Percentiles rank a stretch among this genome's conserved stretches.
Evolutionary conservation across 116 monocot species (phyloP).

Genomic region (Phalaenopsis hybrid): DNA sequence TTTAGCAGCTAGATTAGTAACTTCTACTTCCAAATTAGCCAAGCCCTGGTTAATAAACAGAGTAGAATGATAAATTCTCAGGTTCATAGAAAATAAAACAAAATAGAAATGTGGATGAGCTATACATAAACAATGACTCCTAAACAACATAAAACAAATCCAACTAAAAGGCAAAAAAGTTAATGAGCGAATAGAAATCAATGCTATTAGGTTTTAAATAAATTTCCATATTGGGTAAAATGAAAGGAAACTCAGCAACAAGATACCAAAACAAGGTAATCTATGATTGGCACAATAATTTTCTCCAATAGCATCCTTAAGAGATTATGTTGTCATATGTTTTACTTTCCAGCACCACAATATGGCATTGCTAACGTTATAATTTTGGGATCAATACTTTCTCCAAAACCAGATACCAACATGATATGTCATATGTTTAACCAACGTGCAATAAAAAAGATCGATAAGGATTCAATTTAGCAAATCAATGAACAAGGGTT

Average conservation of each 20-base stretch:
- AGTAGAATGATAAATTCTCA: too few relatives aligned
- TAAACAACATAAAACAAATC: too few relatives aligned
- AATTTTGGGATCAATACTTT: too few relatives aligned
- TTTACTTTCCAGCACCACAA: background rate
- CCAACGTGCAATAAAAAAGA: background rate
- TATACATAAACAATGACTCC: too few relatives aligned
- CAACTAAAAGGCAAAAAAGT: background rate
- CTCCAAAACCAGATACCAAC: too few relatives aligned
- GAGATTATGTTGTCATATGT: background rate
- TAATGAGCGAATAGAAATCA: too few relatives aligned
- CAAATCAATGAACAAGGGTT: background rate
- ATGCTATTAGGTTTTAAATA: background rate
- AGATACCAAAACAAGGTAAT: background rate
- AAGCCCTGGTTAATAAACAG: too few relatives aligned
- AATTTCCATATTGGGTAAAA: background rate
- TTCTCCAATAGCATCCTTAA: background rate
- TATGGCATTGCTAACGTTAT: background rate
- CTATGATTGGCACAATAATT: background rate
- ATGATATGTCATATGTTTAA: background rate
- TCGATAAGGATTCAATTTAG: background rate
- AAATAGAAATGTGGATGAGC: too few relatives aligned
- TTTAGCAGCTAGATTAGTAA: too few relatives aligned
- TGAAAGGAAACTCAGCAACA: background rate
- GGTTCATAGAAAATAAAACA: too few relatives aligned
- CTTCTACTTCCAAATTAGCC: too few relatives aligned